Percentiles rank a stretch among this genome's conserved stretches.
Conservation (phyloP, 495 filamentous ascomycete species). For the Penicillium ucsense region DNA sequence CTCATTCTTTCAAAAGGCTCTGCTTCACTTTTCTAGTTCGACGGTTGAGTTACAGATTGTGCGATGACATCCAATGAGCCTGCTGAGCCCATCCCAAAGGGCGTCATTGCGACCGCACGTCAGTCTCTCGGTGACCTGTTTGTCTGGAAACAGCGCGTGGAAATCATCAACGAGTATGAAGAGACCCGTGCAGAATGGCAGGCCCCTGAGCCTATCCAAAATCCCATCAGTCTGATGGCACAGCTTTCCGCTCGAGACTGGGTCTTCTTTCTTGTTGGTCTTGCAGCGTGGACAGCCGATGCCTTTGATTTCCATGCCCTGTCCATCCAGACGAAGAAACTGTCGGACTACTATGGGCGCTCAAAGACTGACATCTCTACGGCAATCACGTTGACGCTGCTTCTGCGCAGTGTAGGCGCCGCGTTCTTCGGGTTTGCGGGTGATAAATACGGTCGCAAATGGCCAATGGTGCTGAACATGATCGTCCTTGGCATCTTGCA, state of each 20-base stretch:
- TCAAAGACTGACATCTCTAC: conserved; percentile 59
- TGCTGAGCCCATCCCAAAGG: conserved; percentile 50
- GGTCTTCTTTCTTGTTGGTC: conserved; percentile 56
- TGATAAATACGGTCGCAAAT: conserved; percentile 70
- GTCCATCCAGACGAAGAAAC: conserved; percentile 58
- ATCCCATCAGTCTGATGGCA: conserved; percentile 51
- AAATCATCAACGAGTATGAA: conserved; percentile 49
- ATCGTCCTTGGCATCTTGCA: conserved; percentile 54
- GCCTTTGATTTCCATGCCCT: conserved; percentile 73
- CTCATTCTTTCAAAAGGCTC: background rate
- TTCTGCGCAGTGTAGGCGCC: conserved; percentile 62
- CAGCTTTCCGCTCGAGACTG: conserved; percentile 47
- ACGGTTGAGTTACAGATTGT: background rate
- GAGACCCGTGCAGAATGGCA: conserved; percentile 48
- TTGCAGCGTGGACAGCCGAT: conserved; percentile 58
- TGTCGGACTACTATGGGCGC: conserved; percentile 55
- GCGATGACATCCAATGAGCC: conserved; percentile 29
- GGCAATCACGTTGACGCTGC: conserved; percentile 64
- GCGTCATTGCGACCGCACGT: conserved; percentile 45
- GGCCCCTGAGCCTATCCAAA: conserved; percentile 44
- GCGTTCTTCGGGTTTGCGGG: conserved; percentile 61
- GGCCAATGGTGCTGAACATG: conserved; percentile 70
- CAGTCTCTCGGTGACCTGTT: conserved; percentile 57
- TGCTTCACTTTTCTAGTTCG: background rate
- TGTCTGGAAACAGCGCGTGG: conserved; percentile 56